phyloP scores from a whole-genome alignment of 2,329 filamentous ascomycete species.

The Trichoderma arundinaceum region DNA sequence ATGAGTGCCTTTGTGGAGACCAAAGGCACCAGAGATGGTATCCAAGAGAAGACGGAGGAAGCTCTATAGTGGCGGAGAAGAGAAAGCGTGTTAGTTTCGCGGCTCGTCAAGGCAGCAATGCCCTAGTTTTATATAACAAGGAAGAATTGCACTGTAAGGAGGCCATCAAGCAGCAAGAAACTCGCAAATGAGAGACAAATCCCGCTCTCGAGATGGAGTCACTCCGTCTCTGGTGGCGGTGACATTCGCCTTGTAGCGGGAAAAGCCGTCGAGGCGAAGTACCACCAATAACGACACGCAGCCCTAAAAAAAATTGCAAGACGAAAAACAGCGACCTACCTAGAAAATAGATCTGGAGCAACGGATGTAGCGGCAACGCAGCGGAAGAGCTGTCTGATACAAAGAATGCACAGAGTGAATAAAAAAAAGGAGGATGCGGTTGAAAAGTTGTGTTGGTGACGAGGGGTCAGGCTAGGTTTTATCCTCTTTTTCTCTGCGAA shows the following conservation, averaged over 20 bases:
- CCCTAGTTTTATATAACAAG: not conserved
- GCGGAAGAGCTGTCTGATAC: not conserved
- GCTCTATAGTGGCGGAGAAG: constrained; percentile 7
- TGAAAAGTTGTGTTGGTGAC: constrained; percentile 29
- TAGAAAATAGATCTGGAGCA: constrained; percentile 22
- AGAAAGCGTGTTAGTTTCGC: constrained; percentile 15
- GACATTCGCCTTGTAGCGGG: constrained; percentile 11
- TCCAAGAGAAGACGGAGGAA: constrained; percentile 12
- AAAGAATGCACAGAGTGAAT: not conserved
- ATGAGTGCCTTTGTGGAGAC: constrained; percentile 67
- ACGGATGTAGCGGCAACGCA: not conserved
- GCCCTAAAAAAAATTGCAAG: not conserved
- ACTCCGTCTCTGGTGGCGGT: constrained; percentile 21
- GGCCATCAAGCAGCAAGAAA: not conserved
- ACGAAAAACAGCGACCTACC: not conserved
- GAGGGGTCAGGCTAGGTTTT: constrained; percentile 30
- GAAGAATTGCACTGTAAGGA: not conserved
- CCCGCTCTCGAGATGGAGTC: constrained; percentile 1
- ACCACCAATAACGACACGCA: not conserved
- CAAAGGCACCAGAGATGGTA: constrained; percentile 60
- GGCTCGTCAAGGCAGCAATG: not conserved
- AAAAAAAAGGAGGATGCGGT: constrained; percentile 25
- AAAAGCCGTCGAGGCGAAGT: not conserved
- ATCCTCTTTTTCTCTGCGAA: constrained; percentile 6
- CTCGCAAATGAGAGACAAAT: not conserved